Evolutionary conservation across 768 basidiomycete genomes (phyloP).

Genomic region (Rhodotorula diobovata): DNA sequence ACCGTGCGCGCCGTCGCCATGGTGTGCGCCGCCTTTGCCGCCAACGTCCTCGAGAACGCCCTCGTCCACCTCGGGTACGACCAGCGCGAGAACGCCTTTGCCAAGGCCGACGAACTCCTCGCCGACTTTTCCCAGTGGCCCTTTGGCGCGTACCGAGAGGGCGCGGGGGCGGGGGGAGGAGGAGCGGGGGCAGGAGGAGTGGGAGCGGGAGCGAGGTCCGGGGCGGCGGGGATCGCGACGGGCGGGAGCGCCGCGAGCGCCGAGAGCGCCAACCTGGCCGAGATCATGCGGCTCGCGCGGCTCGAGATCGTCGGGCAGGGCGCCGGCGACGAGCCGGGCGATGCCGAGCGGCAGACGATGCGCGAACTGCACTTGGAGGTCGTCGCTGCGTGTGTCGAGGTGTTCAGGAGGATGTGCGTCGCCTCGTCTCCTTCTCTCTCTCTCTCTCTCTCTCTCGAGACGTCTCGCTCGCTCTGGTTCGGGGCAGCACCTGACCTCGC

Average conservation of each 20-base stretch:
- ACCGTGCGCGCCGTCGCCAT: constrained; percentile 74
- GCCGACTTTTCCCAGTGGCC: constrained; percentile 90
- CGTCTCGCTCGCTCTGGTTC: neutral
- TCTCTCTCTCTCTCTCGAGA: neutral
- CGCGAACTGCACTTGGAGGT: constrained; percentile 81
- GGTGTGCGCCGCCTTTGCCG: constrained; percentile 87
- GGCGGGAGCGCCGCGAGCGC: constrained; percentile 44
- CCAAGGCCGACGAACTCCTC: constrained; percentile 86
- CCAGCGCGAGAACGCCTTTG: constrained; percentile 86
- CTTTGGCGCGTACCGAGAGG: constrained; percentile 53
- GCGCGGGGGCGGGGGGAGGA: neutral
- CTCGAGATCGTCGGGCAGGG: constrained; percentile 45
- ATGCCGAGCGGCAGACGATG: constrained; percentile 45
- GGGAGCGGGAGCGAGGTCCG: neutral
- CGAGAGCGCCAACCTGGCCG: constrained; percentile 50
- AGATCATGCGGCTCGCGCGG: constrained; percentile 50
- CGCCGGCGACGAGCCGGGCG: constrained; percentile 15
- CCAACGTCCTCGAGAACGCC: constrained; percentile 91
- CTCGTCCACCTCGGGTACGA: constrained; percentile 84
- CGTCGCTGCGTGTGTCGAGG: constrained; percentile 85
- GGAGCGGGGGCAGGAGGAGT: neutral
- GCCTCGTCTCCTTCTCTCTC: neutral
- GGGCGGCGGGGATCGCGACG: constrained; percentile 18
- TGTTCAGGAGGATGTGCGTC: constrained; percentile 64
- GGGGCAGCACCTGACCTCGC: neutral